Evolutionary conservation across 2,329 filamentous ascomycete genomes (phyloP).

Genomic region (Cryphonectria carpinicola): DNA sequence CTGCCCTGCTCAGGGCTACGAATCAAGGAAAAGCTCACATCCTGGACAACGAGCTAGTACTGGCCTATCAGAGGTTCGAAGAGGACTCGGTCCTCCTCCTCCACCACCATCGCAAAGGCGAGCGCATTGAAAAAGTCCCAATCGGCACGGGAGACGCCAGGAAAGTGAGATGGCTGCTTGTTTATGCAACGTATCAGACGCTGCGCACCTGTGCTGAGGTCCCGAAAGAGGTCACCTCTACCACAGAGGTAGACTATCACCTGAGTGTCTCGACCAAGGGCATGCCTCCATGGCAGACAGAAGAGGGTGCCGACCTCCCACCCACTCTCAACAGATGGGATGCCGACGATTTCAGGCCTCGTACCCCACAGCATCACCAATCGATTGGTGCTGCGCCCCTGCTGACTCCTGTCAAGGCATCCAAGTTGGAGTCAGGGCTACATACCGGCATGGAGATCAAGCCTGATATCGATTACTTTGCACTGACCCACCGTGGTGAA

Average conservation of each 20-base stretch:
- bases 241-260: constrained; percentile 60
- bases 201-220: constrained; percentile 65
- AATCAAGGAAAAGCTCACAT: constrained; percentile 47
- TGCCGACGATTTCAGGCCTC: constrained; percentile 31
- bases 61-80: constrained; percentile 73
- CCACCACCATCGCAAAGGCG: constrained; percentile 53
- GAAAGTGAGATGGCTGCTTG: constrained; percentile 77
- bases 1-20: constrained; percentile 56
- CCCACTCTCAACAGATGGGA: background rate
- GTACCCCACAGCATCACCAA: constrained; percentile 34
- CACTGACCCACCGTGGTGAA: constrained; percentile 43
- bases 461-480: constrained; percentile 61
- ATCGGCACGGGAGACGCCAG: constrained; percentile 68
- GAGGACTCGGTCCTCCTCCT: constrained; percentile 54
- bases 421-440: background rate
- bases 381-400: constrained; percentile 22
- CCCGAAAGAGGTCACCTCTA: constrained; percentile 64
- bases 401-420: background rate
- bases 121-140: constrained; percentile 55
- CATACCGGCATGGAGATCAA: constrained; percentile 42
- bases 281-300: constrained; percentile 51
- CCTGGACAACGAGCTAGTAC: constrained; percentile 61
- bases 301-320: background rate
- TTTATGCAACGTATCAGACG: constrained; percentile 76
- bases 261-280: constrained; percentile 48